Percentiles rank a stretch among this genome's conserved stretches.
Evolutionary conservation across 495 filamentous ascomycete species (phyloP).

Genomic region (Penicillium egyptiacum): DNA sequence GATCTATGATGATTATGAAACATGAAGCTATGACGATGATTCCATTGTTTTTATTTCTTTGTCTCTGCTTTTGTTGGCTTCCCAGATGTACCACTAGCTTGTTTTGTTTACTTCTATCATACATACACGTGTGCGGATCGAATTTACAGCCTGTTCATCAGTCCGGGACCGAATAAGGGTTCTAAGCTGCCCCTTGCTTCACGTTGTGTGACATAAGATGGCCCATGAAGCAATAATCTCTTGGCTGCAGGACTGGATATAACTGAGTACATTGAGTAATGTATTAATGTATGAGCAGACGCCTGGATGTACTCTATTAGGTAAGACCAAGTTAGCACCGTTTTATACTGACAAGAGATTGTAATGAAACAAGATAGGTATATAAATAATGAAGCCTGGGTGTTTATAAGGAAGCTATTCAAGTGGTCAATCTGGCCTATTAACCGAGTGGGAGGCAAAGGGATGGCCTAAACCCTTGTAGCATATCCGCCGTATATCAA

Average conservation of each 20-base stretch:
- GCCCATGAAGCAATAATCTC: not conserved
- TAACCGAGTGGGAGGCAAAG: no score
- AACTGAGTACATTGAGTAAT: not conserved
- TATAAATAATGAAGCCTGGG: not conserved
- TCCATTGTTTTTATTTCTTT: not conserved
- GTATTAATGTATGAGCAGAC: not conserved
- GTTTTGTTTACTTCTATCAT: not conserved
- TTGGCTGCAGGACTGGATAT: not conserved
- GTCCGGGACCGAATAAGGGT: not conserved
- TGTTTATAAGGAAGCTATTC: not conserved
- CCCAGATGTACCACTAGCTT: constrained; percentile 28
- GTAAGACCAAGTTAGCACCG: not conserved
- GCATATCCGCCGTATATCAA: no score
- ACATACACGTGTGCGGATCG: not conserved
- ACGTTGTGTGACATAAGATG: constrained; percentile 4
- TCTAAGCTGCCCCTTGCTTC: not conserved
- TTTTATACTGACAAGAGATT: not conserved
- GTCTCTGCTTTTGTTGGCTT: constrained; percentile 5
- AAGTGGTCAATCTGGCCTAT: not conserved
- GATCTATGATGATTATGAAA: constrained; percentile 30
- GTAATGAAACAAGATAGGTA: no score
- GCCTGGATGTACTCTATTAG: not conserved
- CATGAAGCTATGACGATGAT: constrained; percentile 15
- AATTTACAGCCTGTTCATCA: constrained; percentile 2
- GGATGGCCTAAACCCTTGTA: no score